Evolutionary conservation across 805 yeast species (phyloP).

Genomic region (Candida railenensis): DNA sequence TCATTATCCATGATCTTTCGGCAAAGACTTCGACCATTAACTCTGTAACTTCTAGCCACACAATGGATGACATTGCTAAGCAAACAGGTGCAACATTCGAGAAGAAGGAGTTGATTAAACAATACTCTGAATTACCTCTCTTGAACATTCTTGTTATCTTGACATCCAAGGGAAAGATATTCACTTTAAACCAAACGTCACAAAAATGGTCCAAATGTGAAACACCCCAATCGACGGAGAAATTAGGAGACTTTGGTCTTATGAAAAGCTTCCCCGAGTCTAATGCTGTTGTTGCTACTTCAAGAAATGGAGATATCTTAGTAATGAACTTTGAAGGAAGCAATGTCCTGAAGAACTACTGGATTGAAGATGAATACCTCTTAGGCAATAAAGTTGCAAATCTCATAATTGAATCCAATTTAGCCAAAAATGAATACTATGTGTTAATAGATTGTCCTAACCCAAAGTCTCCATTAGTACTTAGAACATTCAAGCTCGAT

Average conservation of each 20-base stretch:
- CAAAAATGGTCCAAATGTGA: conserved; percentile 22
- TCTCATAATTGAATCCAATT: conserved; percentile 32
- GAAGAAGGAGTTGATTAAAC: conserved; percentile 60
- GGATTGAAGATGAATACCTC: conserved; percentile 21
- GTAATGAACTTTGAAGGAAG: conserved; percentile 37
- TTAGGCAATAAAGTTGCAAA: conserved; percentile 50
- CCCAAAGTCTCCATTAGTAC: conserved; percentile 51
- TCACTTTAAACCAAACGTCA: conserved; percentile 25
- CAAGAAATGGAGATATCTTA: conserved; percentile 42
- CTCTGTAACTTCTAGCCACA: conserved; percentile 16
- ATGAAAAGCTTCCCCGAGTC: conserved; percentile 39
- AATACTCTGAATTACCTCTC: conserved; percentile 47
- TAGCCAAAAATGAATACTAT: conserved; percentile 22
- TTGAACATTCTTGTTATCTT: conserved; percentile 46
- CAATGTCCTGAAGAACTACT: conserved; percentile 5
- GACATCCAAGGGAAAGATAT: conserved; percentile 60
- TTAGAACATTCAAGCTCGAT: conserved; percentile 32
- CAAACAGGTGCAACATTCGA: conserved; percentile 23
- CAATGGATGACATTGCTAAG: conserved; percentile 31
- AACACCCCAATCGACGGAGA: conserved; percentile 6
- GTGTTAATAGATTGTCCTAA: conserved; percentile 67
- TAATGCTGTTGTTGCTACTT: conserved; percentile 24
- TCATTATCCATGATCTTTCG: conserved; percentile 58
- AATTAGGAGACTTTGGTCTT: conserved; percentile 39
- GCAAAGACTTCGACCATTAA: background rate